phyloP scores from a whole-genome alignment of 768 basidiomycete genomes.

The Amanita pallidorosea region DNA sequence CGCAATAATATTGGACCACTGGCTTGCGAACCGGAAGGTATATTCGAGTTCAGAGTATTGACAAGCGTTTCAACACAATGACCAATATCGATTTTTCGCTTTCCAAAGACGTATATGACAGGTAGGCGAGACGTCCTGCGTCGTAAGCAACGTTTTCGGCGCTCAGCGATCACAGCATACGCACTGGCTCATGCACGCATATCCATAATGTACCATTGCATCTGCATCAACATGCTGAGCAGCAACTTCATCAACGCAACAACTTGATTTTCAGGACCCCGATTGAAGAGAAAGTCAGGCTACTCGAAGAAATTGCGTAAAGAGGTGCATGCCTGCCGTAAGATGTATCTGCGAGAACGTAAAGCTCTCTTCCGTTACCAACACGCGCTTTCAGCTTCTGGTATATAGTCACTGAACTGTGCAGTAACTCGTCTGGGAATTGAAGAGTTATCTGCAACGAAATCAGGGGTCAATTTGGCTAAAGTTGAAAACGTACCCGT shows the following conservation, averaged over 20 bases:
- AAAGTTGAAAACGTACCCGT: slow-evolving; percentile 35
- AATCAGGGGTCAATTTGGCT: background rate
- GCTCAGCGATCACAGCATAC: slow-evolving; percentile 16
- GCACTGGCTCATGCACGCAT: slow-evolving; percentile 90
- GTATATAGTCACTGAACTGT: slow-evolving; percentile 79
- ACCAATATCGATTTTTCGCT: slow-evolving; percentile 48
- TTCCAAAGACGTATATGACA: slow-evolving; percentile 85
- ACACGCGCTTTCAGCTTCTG: slow-evolving; percentile 45
- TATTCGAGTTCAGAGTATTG: slow-evolving; percentile 17
- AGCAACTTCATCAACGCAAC: slow-evolving; percentile 94
- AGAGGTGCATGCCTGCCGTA: slow-evolving; percentile 68
- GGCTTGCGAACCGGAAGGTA: slow-evolving; percentile 9
- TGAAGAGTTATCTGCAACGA: slow-evolving; percentile 72
- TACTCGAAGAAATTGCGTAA: background rate
- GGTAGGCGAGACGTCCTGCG: slow-evolving; percentile 77
- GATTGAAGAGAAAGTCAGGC: background rate
- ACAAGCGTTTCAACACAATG: slow-evolving; percentile 35
- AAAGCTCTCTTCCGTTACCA: slow-evolving; percentile 46
- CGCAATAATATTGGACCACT: slow-evolving; percentile 35
- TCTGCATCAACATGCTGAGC: slow-evolving; percentile 92
- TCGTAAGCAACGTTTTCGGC: slow-evolving; percentile 1
- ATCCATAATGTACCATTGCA: slow-evolving; percentile 88
- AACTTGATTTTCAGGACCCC: slow-evolving; percentile 35
- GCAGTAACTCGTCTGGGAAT: slow-evolving; percentile 90
- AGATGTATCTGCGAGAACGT: slow-evolving; percentile 94